Percentiles rank a stretch among this genome's conserved stretches.
Evolutionary conservation across 257 asterid genomes (phyloP).

Genomic region (Solanum phureja): DNA sequence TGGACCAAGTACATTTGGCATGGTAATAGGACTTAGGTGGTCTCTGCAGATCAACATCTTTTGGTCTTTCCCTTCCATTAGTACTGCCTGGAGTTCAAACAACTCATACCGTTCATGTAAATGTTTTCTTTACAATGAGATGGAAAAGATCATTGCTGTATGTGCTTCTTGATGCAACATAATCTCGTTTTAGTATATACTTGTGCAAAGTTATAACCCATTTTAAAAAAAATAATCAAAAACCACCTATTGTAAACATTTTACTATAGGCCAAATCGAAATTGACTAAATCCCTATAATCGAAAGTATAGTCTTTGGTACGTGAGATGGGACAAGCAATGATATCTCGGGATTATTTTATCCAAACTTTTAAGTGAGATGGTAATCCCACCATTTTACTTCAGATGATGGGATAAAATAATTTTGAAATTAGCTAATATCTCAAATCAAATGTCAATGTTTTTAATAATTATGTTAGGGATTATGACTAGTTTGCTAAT

Average conservation of each 20-base stretch:
- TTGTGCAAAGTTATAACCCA: background rate
- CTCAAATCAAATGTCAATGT: background rate
- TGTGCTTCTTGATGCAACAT: background rate
- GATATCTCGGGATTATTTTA: too few relatives aligned
- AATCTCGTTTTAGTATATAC: background rate
- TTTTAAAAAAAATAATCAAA: background rate
- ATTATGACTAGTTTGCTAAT: too few relatives aligned
- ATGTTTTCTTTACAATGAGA: background rate
- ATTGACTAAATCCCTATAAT: too few relatives aligned
- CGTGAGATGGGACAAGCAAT: background rate
- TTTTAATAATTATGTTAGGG: too few relatives aligned
- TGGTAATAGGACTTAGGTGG: background rate
- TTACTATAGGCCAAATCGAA: background rate
- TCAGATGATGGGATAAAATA: background rate
- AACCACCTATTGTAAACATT: background rate
- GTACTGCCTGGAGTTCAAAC: background rate
- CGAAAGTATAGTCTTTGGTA: too few relatives aligned
- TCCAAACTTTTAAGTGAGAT: background rate
- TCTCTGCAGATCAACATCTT: background rate
- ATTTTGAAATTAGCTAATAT: too few relatives aligned
- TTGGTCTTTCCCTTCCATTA: background rate
- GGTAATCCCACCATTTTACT: too few relatives aligned
- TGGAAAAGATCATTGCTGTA: background rate
- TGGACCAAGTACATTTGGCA: background rate
- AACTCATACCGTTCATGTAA: background rate